These are phyloP conservation scores for Penicillium aurantiogriseum DNA, from an alignment of 2,329 filamentous ascomycete genomes.

Conservation along the genomic window DNA sequence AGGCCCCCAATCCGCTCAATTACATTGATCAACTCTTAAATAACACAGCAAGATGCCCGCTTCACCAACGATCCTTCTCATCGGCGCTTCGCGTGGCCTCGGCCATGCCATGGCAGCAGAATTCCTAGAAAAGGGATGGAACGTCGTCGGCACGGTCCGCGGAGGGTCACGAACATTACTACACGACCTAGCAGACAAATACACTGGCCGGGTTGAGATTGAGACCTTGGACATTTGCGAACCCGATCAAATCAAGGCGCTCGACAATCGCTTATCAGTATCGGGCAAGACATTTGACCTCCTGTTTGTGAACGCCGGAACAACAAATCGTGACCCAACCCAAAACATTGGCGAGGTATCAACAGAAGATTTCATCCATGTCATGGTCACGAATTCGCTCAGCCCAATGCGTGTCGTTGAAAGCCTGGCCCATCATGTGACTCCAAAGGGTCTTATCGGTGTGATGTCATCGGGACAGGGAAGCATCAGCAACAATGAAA, in stretches of 20 bases:
- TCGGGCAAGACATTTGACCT: not conserved
- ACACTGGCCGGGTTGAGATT: not conserved
- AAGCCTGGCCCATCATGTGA: not conserved
- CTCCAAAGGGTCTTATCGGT: not conserved
- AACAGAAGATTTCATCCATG: constrained; percentile 3
- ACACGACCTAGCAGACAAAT: not conserved
- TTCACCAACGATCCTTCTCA: not conserved
- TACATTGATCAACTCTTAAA: not conserved
- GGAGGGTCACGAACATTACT: not conserved
- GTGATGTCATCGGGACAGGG: constrained; percentile 6
- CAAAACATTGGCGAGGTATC: constrained; percentile 1
- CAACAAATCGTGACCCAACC: constrained; percentile 1
- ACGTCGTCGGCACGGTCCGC: constrained; percentile 1
- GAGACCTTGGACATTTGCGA: constrained; percentile 1
- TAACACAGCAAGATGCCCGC: not conserved
- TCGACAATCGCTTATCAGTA: not conserved
- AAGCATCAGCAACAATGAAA: constrained; percentile 5
- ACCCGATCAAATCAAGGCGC: constrained; percentile 1
- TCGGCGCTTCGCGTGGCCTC: constrained; percentile 1
- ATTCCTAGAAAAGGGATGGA: constrained; percentile 3
- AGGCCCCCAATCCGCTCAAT: not conserved
- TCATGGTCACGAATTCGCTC: constrained; percentile 5
- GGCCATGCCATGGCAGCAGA: not conserved
- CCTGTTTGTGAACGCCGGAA: constrained; percentile 1
- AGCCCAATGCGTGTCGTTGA: constrained; percentile 6